Evolutionary conservation across 2,329 filamentous ascomycete genomes (phyloP).

Genomic region (Mycocentrospora acerina): DNA sequence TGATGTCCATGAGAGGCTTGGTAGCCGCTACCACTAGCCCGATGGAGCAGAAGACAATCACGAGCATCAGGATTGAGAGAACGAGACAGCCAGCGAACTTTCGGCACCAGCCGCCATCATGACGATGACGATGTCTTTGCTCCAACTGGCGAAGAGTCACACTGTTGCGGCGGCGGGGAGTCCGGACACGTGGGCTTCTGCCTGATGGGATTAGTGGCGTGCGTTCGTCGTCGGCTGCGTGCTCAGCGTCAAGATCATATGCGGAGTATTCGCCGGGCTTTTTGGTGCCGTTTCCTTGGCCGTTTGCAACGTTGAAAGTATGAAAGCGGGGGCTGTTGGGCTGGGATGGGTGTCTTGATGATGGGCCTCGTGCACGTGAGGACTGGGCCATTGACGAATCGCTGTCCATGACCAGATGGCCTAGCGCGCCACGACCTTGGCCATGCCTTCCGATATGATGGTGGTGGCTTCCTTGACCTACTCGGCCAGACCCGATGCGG

Average conservation of each 20-base stretch:
- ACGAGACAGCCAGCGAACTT: slow-evolving; percentile 85
- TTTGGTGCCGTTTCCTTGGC: slow-evolving; percentile 43
- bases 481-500: slow-evolving; percentile 46
- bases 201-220: slow-evolving; percentile 74
- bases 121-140: slow-evolving; percentile 65
- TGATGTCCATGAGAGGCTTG: slow-evolving; percentile 77
- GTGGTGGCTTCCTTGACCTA: slow-evolving; percentile 67
- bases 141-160: slow-evolving; percentile 69
- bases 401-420: slow-evolving; percentile 61
- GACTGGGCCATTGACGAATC: slow-evolving; percentile 68
- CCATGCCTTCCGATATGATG: slow-evolving; percentile 81
- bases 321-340: slow-evolving; percentile 66
- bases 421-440: slow-evolving; percentile 69
- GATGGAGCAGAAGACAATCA: slow-evolving; percentile 81
- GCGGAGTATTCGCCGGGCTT: slow-evolving; percentile 64
- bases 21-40: slow-evolving; percentile 91
- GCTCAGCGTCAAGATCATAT: slow-evolving; percentile 81
- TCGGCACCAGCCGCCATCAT: slow-evolving; percentile 59
- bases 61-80: slow-evolving; percentile 75
- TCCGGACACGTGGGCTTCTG: slow-evolving; percentile 57
- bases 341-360: slow-evolving; percentile 63
- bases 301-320: slow-evolving; percentile 48
- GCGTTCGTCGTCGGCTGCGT: slow-evolving; percentile 80
- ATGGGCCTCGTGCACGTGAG: slow-evolving; percentile 61
- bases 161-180: slow-evolving; percentile 55